Conservation (phyloP, 2,329 filamentous ascomycete genomes). For the Shiraia bambusicola region DNA sequence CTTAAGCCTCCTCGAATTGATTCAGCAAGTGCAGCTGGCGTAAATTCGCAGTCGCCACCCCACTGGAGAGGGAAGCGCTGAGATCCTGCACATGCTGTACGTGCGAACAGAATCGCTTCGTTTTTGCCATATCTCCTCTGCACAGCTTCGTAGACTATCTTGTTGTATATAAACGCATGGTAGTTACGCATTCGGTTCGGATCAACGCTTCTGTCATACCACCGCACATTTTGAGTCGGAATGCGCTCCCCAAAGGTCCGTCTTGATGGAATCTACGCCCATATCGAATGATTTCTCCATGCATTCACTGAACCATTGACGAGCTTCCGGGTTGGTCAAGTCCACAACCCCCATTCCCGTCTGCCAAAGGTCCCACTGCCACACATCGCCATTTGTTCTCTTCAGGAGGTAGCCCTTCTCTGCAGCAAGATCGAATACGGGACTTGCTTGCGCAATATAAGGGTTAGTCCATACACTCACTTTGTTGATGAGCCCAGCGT, state of each 20-base stretch:
- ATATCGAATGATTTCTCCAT: constrained; percentile 66
- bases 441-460: constrained; percentile 70
- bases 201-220: constrained; percentile 62
- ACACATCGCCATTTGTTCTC: constrained; percentile 67
- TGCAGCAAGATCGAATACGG: constrained; percentile 64
- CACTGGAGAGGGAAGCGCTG: constrained; percentile 67
- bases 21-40: constrained; percentile 72
- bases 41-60: constrained; percentile 76
- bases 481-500: constrained; percentile 59
- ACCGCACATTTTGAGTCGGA: constrained; percentile 64
- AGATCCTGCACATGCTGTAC: constrained; percentile 66
- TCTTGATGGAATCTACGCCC: constrained; percentile 73
- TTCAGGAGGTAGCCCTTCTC: constrained; percentile 70
- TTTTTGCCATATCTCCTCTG: constrained; percentile 54
- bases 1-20: constrained; percentile 66
- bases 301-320: constrained; percentile 64
- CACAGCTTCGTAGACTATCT: constrained; percentile 66
- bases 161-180: constrained; percentile 74
- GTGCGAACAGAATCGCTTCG: constrained; percentile 66
- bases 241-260: constrained; percentile 75
- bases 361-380: constrained; percentile 78
- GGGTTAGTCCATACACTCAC: constrained; percentile 78
- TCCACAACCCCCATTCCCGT: constrained; percentile 74
- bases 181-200: constrained; percentile 73
- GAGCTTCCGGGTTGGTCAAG: constrained; percentile 71